Evolutionary conservation across 345 rosid species (phyloP).

Genomic region (Limnanthes douglasii): DNA sequence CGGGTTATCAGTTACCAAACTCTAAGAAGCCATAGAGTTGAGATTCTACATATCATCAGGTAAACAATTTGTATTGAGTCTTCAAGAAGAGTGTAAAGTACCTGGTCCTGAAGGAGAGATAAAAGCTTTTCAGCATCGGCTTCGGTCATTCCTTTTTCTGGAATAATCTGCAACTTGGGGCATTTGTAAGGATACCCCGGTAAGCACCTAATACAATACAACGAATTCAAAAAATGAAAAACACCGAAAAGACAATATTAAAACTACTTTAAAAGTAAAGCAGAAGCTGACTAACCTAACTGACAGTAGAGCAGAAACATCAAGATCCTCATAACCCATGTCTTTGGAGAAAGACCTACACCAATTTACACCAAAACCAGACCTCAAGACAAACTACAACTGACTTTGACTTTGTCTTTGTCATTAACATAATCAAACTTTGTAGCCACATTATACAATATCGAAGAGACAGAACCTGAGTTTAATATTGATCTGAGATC

Average conservation of each 20-base stretch:
- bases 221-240: neutral
- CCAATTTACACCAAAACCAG: constrained; percentile 9
- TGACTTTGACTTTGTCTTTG: too few species aligned
- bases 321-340: constrained; percentile 74
- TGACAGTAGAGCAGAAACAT: constrained; percentile 65
- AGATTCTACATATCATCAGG: too few species aligned
- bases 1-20: too few species aligned
- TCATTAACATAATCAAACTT: too few species aligned
- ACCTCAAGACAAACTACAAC: too few species aligned
- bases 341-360: constrained; percentile 89
- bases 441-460: constrained; percentile 3
- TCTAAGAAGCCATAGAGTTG: too few species aligned
- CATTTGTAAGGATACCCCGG: constrained; percentile 96
- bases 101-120: constrained; percentile 82
- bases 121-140: constrained; percentile 61
- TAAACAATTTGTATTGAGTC: too few species aligned
- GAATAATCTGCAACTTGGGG: constrained; percentile 69
- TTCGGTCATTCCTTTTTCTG: constrained; percentile 66
- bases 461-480: constrained; percentile 40
- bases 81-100: too few species aligned
- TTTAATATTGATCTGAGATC: constrained; percentile 47
- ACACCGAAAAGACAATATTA: neutral
- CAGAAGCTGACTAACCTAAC: constrained; percentile 37
- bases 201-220: constrained; percentile 45
- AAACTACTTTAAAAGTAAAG: constrained; percentile 4